A percentile compares a stretch with the other conserved stretches of the same genome.
Conservation (phyloP, 352 stramenopile species). For the Phytopythium boreale region DNA sequence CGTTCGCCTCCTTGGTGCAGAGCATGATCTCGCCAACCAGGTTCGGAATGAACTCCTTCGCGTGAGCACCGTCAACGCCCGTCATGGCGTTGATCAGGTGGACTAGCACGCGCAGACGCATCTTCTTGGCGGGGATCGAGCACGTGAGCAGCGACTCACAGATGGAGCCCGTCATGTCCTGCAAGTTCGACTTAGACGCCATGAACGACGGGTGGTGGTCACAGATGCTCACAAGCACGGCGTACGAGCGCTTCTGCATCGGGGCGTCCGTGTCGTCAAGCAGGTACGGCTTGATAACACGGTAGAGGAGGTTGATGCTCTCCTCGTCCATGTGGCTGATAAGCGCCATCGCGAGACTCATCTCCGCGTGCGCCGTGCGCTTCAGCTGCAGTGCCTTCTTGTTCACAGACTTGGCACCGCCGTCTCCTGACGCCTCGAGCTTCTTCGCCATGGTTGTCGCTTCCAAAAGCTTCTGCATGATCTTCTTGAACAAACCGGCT, state of each 20-base stretch:
- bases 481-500: conserved; percentile 78
- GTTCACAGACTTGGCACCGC: conserved; percentile 20
- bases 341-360: conserved; percentile 76
- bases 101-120: conserved; percentile 91
- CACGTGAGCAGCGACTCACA: conserved; percentile 93
- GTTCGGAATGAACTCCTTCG: conserved; percentile 83
- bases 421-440: conserved; percentile 39
- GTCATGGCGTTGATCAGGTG: conserved; percentile 74
- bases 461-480: conserved; percentile 88
- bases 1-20: conserved; percentile 97
- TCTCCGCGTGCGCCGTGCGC: conserved; percentile 68
- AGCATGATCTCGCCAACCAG: conserved; percentile 95
- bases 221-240: conserved; percentile 83
- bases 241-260: conserved; percentile 90
- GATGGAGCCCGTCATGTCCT: conserved; percentile 92
- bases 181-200: conserved; percentile 72
- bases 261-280: conserved; percentile 79
- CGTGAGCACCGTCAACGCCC: conserved; percentile 48
- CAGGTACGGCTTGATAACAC: conserved; percentile 87
- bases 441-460: conserved; percentile 77
- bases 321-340: conserved; percentile 76
- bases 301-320: conserved; percentile 78
- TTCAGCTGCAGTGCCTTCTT: conserved; percentile 56
- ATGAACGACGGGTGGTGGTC: conserved; percentile 82
- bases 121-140: conserved; percentile 94